phyloP scores from a whole-genome alignment of 176 grass and related monocot species.

The Tillandsia leiboldiana region DNA sequence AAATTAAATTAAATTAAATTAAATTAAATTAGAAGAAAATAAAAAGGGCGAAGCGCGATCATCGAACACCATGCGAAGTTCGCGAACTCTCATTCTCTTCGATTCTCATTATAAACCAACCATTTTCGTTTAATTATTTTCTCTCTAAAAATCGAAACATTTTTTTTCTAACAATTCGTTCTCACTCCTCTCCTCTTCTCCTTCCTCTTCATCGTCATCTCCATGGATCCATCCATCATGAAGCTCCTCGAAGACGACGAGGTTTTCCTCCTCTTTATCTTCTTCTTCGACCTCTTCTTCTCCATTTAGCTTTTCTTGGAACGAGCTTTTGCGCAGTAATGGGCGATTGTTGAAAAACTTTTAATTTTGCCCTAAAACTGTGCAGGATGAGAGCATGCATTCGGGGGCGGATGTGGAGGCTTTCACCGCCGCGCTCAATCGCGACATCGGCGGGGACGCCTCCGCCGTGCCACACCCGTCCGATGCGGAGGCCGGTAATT shows the following conservation, averaged over 20 bases:
- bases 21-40: too few species aligned
- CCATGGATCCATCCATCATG: conserved; percentile 80
- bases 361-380: conserved; percentile 5
- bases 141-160: too few species aligned
- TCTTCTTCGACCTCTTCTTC: background rate
- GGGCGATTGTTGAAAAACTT: too few species aligned
- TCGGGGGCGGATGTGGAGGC: conserved; percentile 91
- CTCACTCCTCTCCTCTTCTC: background rate
- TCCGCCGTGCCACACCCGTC: conserved; percentile 20
- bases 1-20: too few species aligned
- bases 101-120: too few species aligned
- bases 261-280: conserved; percentile 29
- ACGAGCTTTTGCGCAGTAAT: background rate
- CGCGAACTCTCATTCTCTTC: too few species aligned
- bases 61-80: too few species aligned
- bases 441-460: conserved; percentile 62
- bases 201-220: background rate
- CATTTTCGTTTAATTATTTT: too few species aligned
- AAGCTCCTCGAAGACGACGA: conserved; percentile 92
- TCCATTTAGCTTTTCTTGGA: conserved; percentile 16
- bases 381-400: conserved; percentile 87
- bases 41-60: too few species aligned
- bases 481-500: conserved; percentile 44
- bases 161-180: too few species aligned
- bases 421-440: conserved; percentile 80